phyloP scores from a whole-genome alignment of 257 asterid species.

The Buddleja alternifolia region DNA sequence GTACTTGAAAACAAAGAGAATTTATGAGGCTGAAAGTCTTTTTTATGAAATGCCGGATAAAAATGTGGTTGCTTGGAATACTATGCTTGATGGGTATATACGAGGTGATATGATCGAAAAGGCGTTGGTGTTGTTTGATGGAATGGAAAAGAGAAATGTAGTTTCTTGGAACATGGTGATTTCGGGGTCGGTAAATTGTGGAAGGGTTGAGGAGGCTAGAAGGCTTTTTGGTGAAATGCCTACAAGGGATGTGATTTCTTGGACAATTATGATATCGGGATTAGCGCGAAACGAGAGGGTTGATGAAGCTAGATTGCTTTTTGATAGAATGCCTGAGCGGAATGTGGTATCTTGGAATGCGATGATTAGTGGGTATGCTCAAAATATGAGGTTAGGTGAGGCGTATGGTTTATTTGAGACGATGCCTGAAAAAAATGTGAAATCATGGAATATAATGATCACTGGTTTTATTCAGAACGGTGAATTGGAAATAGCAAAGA shows the following conservation, averaged over 20 bases:
- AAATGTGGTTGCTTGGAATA: slow-evolving; percentile 63
- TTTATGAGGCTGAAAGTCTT: slow-evolving; percentile 56
- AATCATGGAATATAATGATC: slow-evolving; percentile 61
- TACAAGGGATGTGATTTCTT: slow-evolving; percentile 53
- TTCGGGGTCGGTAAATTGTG: slow-evolving; percentile 53
- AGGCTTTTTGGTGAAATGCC: slow-evolving; percentile 53
- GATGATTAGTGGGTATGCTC: slow-evolving; percentile 56
- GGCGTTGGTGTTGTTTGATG: slow-evolving; percentile 53
- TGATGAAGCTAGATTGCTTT: slow-evolving; percentile 59
- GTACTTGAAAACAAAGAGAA: slow-evolving; percentile 34
- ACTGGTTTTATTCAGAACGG: slow-evolving; percentile 51
- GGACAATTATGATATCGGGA: slow-evolving; percentile 61
- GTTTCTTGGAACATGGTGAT: slow-evolving; percentile 66
- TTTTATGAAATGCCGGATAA: slow-evolving; percentile 56
- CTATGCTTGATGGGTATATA: slow-evolving; percentile 62
- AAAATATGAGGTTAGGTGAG: slow-evolving; percentile 43
- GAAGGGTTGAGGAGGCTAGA: slow-evolving; percentile 53
- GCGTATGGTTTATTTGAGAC: slow-evolving; percentile 46
- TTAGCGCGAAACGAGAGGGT: slow-evolving; percentile 45
- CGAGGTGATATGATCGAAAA: slow-evolving; percentile 37
- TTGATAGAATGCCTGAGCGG: slow-evolving; percentile 53
- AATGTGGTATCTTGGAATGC: slow-evolving; percentile 72
- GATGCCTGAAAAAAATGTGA: slow-evolving; percentile 47
- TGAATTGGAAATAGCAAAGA: slow-evolving; percentile 43
- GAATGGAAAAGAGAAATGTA: slow-evolving; percentile 58